Base-by-base conservation (phyloP, 352 stramenopile species). In the Phytopythium cucurbitacearum region DNA sequence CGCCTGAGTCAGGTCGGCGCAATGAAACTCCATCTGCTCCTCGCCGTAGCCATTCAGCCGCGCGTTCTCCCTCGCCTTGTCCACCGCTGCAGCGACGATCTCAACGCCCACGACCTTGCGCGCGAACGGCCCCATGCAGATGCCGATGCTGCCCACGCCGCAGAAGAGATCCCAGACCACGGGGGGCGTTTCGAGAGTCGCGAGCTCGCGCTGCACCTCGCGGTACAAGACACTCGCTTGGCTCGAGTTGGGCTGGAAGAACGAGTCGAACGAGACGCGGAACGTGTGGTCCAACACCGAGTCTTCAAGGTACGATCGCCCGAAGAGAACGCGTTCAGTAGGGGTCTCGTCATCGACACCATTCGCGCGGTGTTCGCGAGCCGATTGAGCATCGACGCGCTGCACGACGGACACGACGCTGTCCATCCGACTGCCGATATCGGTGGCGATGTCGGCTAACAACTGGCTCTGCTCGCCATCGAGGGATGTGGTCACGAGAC, bases 151-250 rank as follows among this genome's bases (percentile, higher is more conserved):
- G 21, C 81, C 81, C 7, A 92, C 81, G 21, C 81, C 81, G 55
- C 81, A 92, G 42, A 92, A 92, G 12, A 92, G 53, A 33, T 92
- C 81, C 81, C 81, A 92, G 2, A 92, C 62, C 0, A 92, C 62
- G 2, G 79, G 81, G 47, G 81, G 76, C 5, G 56, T 55, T 5
- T 51, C 48, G 6, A 60, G 48, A 2, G 51, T 13, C 3, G 57
- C 47, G 11, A 86, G 60, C 21, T 76, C 64, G 7, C 62, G 43
- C 21, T 79, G 71, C 15, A 90, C 73, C 45, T 80, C 69, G 7
- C 56, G 51, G 53, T 92, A 92, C 10, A 92, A 59, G 8, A 65
- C 53, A 42, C 59, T 73, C 10, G 81, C 76, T 47, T 88, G 76
- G 0, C 56, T 46, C 6, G 81, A 80, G 49, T 92, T 92, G 21